Percentiles rank a stretch among this genome's conserved stretches.
These are phyloP conservation scores for Diplodia intermedia DNA, from an alignment of 2,329 filamentous ascomycete species.

Conservation along the genomic window DNA sequence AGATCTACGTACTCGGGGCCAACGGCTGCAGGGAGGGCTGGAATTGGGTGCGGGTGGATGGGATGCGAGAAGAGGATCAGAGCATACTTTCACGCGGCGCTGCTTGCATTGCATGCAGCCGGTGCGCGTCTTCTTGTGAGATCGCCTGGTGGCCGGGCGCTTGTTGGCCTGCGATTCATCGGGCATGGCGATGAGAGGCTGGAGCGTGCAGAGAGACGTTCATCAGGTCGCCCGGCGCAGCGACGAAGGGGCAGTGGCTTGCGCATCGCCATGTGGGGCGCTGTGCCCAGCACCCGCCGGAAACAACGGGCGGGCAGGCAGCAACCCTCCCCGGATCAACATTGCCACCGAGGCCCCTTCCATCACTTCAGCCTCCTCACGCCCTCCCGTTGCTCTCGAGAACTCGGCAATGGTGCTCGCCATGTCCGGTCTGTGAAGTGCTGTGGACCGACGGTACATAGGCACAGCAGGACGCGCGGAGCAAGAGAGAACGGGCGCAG, in stretches of 20 bases:
- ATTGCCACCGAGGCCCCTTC: background rate
- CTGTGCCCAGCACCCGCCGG: slow-evolving; percentile 1
- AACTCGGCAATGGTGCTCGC: no score
- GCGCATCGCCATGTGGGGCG: slow-evolving; percentile 23
- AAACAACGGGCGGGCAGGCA: background rate
- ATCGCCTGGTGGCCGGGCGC: slow-evolving; percentile 21
- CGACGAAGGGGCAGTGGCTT: slow-evolving; percentile 18
- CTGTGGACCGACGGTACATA: no score
- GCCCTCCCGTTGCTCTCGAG: background rate
- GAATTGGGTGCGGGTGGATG: background rate
- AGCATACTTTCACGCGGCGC: slow-evolving; percentile 31
- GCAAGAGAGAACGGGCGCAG: background rate
- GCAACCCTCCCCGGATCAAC: background rate
- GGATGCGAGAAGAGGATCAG: background rate
- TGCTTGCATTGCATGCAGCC: slow-evolving; percentile 32
- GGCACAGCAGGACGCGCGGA: background rate
- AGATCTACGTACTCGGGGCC: slow-evolving; percentile 4
- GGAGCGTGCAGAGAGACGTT: slow-evolving; percentile 16
- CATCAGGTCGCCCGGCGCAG: slow-evolving; percentile 3
- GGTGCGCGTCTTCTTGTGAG: slow-evolving; percentile 32
- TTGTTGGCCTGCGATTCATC: slow-evolving; percentile 24
- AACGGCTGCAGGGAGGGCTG: slow-evolving; percentile 16
- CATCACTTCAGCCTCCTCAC: background rate
- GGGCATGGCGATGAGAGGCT: slow-evolving; percentile 23
- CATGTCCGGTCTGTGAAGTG: no score